Conservation (phyloP, 108 stramenopile species). For the Skeletonema menzelii region DNA sequence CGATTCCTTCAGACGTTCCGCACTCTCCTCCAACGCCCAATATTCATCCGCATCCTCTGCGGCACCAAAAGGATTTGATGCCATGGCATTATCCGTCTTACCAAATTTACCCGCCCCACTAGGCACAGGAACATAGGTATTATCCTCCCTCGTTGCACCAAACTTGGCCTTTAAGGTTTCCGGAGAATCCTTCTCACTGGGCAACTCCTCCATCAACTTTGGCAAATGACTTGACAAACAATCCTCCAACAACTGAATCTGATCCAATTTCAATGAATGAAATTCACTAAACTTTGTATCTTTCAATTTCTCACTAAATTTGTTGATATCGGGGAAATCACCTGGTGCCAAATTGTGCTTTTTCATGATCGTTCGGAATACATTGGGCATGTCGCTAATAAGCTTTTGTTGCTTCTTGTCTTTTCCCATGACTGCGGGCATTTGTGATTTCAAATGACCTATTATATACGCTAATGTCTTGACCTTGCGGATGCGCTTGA, state of each 20-base stretch:
- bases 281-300: slow-evolving; percentile 82
- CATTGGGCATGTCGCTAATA: slow-evolving; percentile 89
- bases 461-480: slow-evolving; percentile 95
- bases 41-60: slow-evolving; percentile 75
- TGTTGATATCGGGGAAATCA: slow-evolving; percentile 82
- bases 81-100: slow-evolving; percentile 36
- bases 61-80: slow-evolving; percentile 81
- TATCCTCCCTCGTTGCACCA: slow-evolving; percentile 12
- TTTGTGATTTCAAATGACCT: slow-evolving; percentile 92
- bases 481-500: slow-evolving; percentile 96
- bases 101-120: slow-evolving; percentile 69
- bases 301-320: slow-evolving; percentile 77
- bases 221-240: slow-evolving; percentile 54
- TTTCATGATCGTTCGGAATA: slow-evolving; percentile 91
- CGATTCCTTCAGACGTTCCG: slow-evolving; percentile 64
- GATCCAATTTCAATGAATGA: slow-evolving; percentile 45
- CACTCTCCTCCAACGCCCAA: slow-evolving; percentile 87
- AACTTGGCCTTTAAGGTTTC: slow-evolving; percentile 79
- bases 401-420: slow-evolving; percentile 97
- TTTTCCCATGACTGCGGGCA: slow-evolving; percentile 96
- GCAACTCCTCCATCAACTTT: slow-evolving; percentile 71
- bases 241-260: slow-evolving; percentile 51
- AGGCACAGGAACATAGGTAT: slow-evolving; percentile 55
- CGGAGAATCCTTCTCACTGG: slow-evolving; percentile 84
- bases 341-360: slow-evolving; percentile 93